Conservation (phyloP, 257 asterid genomes). For the Gentiana straminea region DNA sequence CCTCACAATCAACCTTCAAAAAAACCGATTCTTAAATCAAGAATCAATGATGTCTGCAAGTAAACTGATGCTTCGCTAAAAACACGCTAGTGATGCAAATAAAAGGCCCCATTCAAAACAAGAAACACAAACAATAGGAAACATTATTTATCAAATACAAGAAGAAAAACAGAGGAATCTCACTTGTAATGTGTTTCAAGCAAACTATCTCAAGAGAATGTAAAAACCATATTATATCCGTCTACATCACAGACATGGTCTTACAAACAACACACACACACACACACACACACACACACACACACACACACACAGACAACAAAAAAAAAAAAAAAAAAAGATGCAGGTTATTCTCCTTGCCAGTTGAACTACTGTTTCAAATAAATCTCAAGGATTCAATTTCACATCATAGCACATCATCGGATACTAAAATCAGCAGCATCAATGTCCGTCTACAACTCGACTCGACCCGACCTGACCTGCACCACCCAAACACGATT, state of each 20-base stretch:
- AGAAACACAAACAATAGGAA: too few relatives aligned
- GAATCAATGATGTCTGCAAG: too few relatives aligned
- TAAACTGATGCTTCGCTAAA: too few relatives aligned
- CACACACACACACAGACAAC: not conserved
- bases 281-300: constrained; percentile 1
- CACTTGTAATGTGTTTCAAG: not conserved
- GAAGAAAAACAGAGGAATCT: too few relatives aligned
- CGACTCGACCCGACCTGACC: too few relatives aligned
- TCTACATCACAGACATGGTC: constrained; percentile 9
- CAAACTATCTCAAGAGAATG: constrained; percentile 7
- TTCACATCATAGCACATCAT: constrained; percentile 4
- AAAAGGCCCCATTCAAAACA: too few relatives aligned
- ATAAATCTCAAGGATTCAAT: not conserved
- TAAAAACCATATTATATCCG: constrained; percentile 6
- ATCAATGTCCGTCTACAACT: too few relatives aligned
- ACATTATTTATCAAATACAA: too few relatives aligned
- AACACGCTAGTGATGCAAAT: too few relatives aligned
- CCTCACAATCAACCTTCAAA: too few relatives aligned
- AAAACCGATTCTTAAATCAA: too few relatives aligned
- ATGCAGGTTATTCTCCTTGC: constrained; percentile 2
- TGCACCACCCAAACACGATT: too few relatives aligned
- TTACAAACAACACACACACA: not conserved
- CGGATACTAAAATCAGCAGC: constrained; percentile 4
- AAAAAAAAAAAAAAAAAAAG: constrained; percentile 2
- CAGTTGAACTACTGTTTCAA: constrained; percentile 3